A percentile compares a stretch with the other conserved stretches of the same genome.
phyloP scores from a whole-genome alignment of 768 basidiomycete species.

The Tricholoma sp. region DNA sequence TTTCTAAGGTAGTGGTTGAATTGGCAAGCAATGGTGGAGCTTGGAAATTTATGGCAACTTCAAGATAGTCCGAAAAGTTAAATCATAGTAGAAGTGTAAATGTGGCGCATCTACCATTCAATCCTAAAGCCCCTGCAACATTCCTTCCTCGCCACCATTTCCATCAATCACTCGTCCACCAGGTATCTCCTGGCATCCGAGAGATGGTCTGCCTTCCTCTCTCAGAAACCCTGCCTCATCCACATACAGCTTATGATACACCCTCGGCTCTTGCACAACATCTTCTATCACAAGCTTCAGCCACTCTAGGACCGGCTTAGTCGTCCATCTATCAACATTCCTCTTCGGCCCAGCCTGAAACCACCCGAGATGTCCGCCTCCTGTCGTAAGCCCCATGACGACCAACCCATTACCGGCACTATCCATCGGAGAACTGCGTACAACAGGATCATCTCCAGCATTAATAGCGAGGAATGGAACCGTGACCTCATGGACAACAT shows the following conservation, averaged over 20 bases:
- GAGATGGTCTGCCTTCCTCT: constrained; percentile 49
- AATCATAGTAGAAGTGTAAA: too few relatives aligned
- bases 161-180: constrained; percentile 52
- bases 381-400: constrained; percentile 53
- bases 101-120: too few relatives aligned
- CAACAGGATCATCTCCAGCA: constrained; percentile 74
- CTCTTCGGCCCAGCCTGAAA: constrained; percentile 47
- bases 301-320: constrained; percentile 72
- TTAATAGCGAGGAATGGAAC: constrained; percentile 77
- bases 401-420: constrained; percentile 48
- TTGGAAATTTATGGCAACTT: too few relatives aligned
- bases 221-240: constrained; percentile 57
- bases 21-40: too few relatives aligned
- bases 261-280: constrained; percentile 32
- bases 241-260: constrained; percentile 25
- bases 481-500: constrained; percentile 50
- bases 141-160: constrained; percentile 45
- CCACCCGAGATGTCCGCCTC: constrained; percentile 80
- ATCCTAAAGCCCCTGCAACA: constrained; percentile 50
- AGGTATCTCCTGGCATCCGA: constrained; percentile 56
- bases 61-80: too few relatives aligned
- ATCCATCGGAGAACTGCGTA: constrained; percentile 56
- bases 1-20: too few relatives aligned
- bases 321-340: constrained; percentile 55
- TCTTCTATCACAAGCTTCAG: constrained; percentile 52